Conservation (phyloP, 441 rosid genomes). For the Francoa sonchifolia region DNA sequence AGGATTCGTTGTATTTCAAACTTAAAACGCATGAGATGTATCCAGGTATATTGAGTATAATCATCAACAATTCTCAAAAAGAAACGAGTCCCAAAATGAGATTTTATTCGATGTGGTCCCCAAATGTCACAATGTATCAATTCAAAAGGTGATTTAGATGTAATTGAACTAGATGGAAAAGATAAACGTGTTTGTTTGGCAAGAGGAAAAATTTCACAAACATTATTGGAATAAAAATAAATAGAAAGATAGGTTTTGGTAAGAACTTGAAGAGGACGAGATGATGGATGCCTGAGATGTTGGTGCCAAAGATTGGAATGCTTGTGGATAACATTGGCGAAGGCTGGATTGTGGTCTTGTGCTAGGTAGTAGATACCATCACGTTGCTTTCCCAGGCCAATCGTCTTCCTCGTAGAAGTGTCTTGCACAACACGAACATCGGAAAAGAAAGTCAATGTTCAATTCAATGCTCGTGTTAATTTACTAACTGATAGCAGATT, state of each 20-base stretch:
- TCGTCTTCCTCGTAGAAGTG: not conserved
- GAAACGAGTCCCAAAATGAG: not conserved
- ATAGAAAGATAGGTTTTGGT: not conserved
- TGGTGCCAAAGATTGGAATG: too few relatives aligned
- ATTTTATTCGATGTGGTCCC: not conserved
- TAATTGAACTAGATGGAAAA: not conserved
- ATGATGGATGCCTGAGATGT: too few relatives aligned
- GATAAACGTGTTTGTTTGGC: not conserved
- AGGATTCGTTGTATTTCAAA: not conserved
- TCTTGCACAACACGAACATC: not conserved
- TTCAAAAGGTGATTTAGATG: not conserved
- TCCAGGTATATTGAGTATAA: not conserved
- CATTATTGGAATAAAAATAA: not conserved
- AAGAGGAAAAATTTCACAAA: not conserved
- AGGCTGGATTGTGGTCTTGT: too few relatives aligned
- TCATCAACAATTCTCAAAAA: not conserved
- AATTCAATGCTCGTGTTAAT: not conserved
- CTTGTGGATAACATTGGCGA: too few relatives aligned
- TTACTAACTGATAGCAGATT: not conserved
- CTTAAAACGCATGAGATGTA: not conserved
- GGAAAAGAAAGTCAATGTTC: not conserved
- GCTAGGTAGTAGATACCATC: too few relatives aligned
- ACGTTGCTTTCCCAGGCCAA: not conserved
- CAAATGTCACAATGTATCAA: too few relatives aligned
- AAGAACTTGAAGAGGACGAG: not conserved